A percentile compares a stretch with the other conserved stretches of the same genome.
Conservation (phyloP, 176 grass and related monocot genomes). For the Saccharum officinarum region DNA sequence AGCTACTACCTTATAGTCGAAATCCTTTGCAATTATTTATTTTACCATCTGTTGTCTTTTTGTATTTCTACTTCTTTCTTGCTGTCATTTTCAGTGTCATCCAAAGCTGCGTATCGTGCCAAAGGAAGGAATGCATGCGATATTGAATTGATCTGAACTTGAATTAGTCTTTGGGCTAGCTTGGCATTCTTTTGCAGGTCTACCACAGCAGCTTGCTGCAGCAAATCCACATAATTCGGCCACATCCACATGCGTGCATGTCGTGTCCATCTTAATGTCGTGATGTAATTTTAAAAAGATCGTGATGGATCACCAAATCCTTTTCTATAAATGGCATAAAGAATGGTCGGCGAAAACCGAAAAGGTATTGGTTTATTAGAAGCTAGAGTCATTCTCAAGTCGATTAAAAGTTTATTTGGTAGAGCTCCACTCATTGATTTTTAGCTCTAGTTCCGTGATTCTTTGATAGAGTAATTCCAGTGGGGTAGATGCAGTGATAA, state of each 20-base stretch:
- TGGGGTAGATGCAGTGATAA: neutral
- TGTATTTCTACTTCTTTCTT: conserved; percentile 1
- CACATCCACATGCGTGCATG: neutral
- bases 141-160: neutral
- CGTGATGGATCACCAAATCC: neutral
- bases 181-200: neutral
- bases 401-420: neutral
- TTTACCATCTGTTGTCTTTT: neutral
- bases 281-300: neutral
- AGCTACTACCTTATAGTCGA: neutral
- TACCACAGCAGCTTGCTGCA: neutral
- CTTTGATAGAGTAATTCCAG: neutral
- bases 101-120: neutral
- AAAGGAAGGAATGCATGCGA: neutral
- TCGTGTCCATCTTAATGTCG: neutral
- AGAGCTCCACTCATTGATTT: neutral
- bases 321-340: neutral
- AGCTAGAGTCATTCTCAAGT: neutral
- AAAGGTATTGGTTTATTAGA: neutral
- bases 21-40: neutral
- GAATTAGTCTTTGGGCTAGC: neutral
- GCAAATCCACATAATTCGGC: neutral
- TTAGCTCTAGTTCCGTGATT: neutral
- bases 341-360: conserved; percentile 10
- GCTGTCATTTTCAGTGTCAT: neutral